Evolutionary conservation across 108 stramenopile genomes (phyloP), one percentile per base, ranked within the genome.

Genomic region (Schizochytrium sp.): DNA sequence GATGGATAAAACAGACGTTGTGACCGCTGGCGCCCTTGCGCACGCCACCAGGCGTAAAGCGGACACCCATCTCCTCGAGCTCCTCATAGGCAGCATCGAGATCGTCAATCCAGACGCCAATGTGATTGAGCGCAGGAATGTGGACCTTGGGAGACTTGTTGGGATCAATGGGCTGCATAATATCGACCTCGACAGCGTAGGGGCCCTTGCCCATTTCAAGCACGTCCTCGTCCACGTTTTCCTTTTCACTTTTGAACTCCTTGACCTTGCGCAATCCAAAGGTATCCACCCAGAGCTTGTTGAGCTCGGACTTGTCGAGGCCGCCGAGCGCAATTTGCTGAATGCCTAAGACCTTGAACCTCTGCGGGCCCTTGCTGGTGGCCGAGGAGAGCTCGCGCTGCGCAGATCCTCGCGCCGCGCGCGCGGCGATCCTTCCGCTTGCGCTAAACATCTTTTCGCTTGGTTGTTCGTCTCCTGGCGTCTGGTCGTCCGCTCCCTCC

Each of bases 201-300:
- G 96, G 96, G 29, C 93, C 91, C 5, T 87, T 72, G 8, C 99
- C 99, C 34, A 98, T 72, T 25, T 89, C 59, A 51, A 98, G 72
- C n/a, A 98, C 97, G 91, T 98, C 98, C 92, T 99, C 98, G 57
- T 97, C 95, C 10, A 99, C 99, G 90, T 99, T 99, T 89, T 99
- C 99, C 58, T 89, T 95, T 93, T 97, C 95, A 51, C 93, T 92
- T 59, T 87, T 87, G 76, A 92, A 95, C 44, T 89, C 93, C 0
- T 94, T 94, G 45, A 92, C 87, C 88, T 96, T 94, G 53, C 92
- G 87, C 25, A 97, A 89, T 10, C 97, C 97, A 72, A 99, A 93
- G 23, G 94, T 90, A 34, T 96, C 94, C 3, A 89, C 92, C 97
- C 97, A 98, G 5, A 99, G 90, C 53, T 94, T 72, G 59, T 92